phyloP scores from a whole-genome alignment of 2,329 filamentous ascomycete species.

The Fusarium succisae region DNA sequence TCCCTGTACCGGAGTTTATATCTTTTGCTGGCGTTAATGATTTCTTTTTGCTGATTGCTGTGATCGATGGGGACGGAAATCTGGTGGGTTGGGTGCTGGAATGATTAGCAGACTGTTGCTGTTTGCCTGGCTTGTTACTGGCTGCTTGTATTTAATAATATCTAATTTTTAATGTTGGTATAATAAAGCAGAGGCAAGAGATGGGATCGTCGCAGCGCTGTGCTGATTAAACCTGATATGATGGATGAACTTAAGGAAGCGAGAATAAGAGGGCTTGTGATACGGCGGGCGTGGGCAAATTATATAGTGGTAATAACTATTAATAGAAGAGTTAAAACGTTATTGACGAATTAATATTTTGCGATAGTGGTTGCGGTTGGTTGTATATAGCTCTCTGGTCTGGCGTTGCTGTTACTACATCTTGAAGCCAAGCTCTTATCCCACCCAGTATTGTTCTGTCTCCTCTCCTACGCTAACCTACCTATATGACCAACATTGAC shows the following conservation, averaged over 20 bases:
- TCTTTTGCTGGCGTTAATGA: not conserved
- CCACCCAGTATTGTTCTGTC: not conserved
- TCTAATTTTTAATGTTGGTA: too few relatives aligned
- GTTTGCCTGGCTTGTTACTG: not conserved
- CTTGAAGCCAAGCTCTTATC: too few relatives aligned
- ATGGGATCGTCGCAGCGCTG: not conserved
- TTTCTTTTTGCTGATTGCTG: not conserved
- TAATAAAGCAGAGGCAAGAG: not conserved
- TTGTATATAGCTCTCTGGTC: not conserved
- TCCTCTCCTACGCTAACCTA: not conserved
- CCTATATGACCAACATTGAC: not conserved
- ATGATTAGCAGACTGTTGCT: not conserved
- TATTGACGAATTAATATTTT: too few relatives aligned
- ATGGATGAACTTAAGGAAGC: too few relatives aligned
- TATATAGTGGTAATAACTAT: too few relatives aligned
- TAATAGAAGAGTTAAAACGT: too few relatives aligned
- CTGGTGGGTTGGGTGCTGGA: not conserved
- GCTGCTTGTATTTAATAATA: not conserved
- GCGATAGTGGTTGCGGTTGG: too few relatives aligned
- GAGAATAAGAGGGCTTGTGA: too few relatives aligned
- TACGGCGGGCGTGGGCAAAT: too few relatives aligned
- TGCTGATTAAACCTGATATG: not conserved
- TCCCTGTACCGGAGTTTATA: conserved; percentile 28
- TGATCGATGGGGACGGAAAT: not conserved
- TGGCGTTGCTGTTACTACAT: not conserved